Conservation (phyloP, 108 stramenopile species). For the Conticribra guillardii region DNA sequence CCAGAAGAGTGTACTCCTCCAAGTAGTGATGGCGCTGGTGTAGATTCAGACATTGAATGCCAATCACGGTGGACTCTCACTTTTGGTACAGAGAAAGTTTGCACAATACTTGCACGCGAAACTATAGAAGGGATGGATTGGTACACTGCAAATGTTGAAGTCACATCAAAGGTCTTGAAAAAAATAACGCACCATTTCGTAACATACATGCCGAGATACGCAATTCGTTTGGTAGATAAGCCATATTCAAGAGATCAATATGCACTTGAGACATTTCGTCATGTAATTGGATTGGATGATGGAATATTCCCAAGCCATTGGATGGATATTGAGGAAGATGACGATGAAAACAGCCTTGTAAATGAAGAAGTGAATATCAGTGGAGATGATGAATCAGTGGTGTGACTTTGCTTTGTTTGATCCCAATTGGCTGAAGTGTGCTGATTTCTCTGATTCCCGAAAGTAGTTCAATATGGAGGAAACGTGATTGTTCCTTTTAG, state of each 20-base stretch:
- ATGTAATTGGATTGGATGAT: slow-evolving; percentile 44
- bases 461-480: too few species aligned
- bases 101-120: slow-evolving; percentile 13
- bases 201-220: slow-evolving; percentile 32
- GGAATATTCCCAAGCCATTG: slow-evolving; percentile 45
- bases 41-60: slow-evolving; percentile 2
- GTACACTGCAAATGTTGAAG: slow-evolving; percentile 20
- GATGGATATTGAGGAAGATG: slow-evolving; percentile 24
- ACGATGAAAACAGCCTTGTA: too few species aligned
- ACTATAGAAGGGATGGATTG: slow-evolving; percentile 5
- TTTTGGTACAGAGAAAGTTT: background rate
- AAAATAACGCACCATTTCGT: slow-evolving; percentile 4
- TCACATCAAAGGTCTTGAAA: background rate
- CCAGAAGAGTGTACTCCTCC: slow-evolving; percentile 10
- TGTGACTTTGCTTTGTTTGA: too few species aligned
- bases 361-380: too few species aligned
- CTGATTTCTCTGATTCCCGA: too few species aligned
- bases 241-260: slow-evolving; percentile 47
- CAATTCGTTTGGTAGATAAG: slow-evolving; percentile 35
- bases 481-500: too few species aligned
- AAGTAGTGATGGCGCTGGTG: background rate
- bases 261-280: slow-evolving; percentile 45
- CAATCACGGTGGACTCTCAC: slow-evolving; percentile 7
- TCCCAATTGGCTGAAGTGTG: too few species aligned
- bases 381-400: too few species aligned